Evolutionary conservation across 2,329 filamentous ascomycete species (phyloP).

Genomic region (Ophiostoma triangulosporum): DNA sequence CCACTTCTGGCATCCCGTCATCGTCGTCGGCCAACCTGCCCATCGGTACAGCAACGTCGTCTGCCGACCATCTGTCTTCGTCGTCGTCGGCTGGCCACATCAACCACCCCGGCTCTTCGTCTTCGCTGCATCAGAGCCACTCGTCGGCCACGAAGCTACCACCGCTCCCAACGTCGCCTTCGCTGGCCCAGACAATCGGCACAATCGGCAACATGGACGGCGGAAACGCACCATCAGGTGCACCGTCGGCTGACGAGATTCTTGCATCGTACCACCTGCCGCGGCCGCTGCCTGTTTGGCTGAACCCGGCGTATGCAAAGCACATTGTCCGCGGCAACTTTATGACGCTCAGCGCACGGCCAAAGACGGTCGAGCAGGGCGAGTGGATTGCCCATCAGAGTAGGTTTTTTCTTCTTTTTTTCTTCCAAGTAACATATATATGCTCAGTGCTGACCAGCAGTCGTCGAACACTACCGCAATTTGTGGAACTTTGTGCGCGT

Average conservation of each 20-base stretch:
- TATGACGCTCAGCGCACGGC: conserved; percentile 84
- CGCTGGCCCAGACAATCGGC: conserved; percentile 52
- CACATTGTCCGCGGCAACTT: conserved; percentile 96
- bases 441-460: conserved; percentile 28
- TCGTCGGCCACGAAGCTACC: conserved; percentile 37
- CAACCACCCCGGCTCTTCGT: background rate
- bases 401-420: conserved; percentile 24
- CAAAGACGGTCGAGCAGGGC: conserved; percentile 83
- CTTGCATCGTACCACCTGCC: conserved; percentile 51
- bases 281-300: conserved; percentile 56
- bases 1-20: conserved; percentile 19
- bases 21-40: conserved; percentile 3
- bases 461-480: conserved; percentile 84
- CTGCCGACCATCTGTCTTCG: background rate
- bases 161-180: conserved; percentile 49
- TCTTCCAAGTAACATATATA: no score
- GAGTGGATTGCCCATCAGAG: conserved; percentile 96
- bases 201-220: conserved; percentile 33
- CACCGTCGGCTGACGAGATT: conserved; percentile 31
- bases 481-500: conserved; percentile 82
- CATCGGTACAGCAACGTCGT: background rate
- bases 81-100: background rate
- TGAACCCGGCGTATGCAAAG: conserved; percentile 61
- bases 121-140: background rate
- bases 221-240: conserved; percentile 31